Evolutionary conservation across 164 flowering plant species (phyloP).

Genomic region (Aristolochia californica): DNA sequence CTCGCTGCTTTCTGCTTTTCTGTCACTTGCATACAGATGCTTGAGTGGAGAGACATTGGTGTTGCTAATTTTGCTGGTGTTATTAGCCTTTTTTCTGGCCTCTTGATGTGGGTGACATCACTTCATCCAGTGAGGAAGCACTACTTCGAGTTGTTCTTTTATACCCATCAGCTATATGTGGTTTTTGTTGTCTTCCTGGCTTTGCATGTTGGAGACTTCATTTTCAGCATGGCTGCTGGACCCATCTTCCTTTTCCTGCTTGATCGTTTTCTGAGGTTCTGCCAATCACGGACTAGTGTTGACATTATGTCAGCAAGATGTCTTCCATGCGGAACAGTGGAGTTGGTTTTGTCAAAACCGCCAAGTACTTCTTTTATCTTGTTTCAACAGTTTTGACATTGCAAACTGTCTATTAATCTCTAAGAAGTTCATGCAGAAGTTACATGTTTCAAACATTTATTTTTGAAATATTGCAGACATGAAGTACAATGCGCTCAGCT

Average conservation of each 20-base stretch:
- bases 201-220: constrained; percentile 72
- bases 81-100: constrained; percentile 64
- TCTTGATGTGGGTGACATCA: constrained; percentile 92
- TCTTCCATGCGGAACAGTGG: constrained; percentile 76
- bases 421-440: background rate
- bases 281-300: constrained; percentile 63
- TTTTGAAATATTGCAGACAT: constrained; percentile 33
- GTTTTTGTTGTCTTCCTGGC: constrained; percentile 72
- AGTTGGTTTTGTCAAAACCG: constrained; percentile 71
- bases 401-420: constrained; percentile 1
- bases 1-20: no score
- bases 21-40: constrained; percentile 33
- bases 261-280: constrained; percentile 84
- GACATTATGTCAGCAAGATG: constrained; percentile 51
- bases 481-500: constrained; percentile 78
- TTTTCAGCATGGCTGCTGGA: constrained; percentile 60
- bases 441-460: background rate
- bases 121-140: constrained; percentile 53
- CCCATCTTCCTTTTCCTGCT: constrained; percentile 74
- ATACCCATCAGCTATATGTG: constrained; percentile 82
- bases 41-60: constrained; percentile 57
- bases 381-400: background rate
- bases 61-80: constrained; percentile 74
- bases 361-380: constrained; percentile 30
- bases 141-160: constrained; percentile 77